Evolutionary conservation across 2,329 filamentous ascomycete genomes (phyloP), one percentile per base, ranked within the genome.

Genomic region (Arthrobotrys megalospora): DNA sequence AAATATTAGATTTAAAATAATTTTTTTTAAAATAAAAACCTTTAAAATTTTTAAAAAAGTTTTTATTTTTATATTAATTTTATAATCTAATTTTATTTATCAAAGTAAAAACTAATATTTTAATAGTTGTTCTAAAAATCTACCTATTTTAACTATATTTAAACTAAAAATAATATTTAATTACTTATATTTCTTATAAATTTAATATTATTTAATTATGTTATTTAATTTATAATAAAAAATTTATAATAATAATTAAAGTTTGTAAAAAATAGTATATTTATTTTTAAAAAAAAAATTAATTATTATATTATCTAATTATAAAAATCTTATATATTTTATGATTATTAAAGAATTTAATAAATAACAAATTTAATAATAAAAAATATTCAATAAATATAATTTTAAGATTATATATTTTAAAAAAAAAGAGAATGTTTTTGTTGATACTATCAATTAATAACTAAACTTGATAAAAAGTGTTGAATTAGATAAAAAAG

Each of bases 261-360:
- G 8, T 19, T 3, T 53, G 8, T 16, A 6, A 14, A 3, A 53
- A 53, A 32, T 53, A 10, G 6, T n/a, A 10, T 4, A 6, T 32
- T 11, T 53, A 53, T 10, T 32, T 53, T 14, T 7, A 53, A 53
- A 53, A 2, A 53, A 53, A 32, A 10, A 53, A 53, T 34, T 10
- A 1, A 32, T 53, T 7, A 12, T 6, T 14, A n/a, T 53, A 3
- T 16, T 53, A 6, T 53, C 21, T 12, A 16, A 53, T 34, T 34
- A 53, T 16, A 21, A 50, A 24, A 50, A 50, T n/a, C n/a, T 50
- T 28, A 50, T 16, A 4, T 53, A 53, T 14, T 53, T 53, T 19
- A n/a, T 53, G 6, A 53, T 19, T 10, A 53, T 8, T 6, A 53
- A 53, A 16, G 19, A 53, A 53, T 8, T 28, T 12, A 28, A 6